phyloP scores from a whole-genome alignment of 2,329 filamentous ascomycete genomes.

The Leptodontidium sp. region DNA sequence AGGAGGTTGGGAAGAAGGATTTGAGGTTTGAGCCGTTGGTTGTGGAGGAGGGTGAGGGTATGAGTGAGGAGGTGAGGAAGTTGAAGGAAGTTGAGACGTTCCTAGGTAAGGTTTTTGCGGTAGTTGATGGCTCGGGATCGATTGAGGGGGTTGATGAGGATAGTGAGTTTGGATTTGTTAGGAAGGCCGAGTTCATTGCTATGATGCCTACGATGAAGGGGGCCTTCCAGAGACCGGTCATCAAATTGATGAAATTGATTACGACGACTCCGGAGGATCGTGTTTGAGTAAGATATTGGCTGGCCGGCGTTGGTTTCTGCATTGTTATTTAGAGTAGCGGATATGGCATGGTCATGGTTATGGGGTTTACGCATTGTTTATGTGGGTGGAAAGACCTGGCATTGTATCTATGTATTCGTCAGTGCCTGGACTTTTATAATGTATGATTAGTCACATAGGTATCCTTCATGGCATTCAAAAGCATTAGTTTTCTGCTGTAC shows the following conservation, averaged over 20 bases:
- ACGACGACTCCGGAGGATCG: background rate
- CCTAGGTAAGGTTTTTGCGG: background rate
- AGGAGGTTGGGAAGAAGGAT: conserved; percentile 10
- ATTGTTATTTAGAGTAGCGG: background rate
- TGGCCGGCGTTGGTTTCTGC: background rate
- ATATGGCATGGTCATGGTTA: too few species aligned
- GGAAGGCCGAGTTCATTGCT: background rate
- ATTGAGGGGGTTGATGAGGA: background rate
- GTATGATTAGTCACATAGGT: too few species aligned
- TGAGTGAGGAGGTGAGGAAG: background rate
- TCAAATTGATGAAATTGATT: conserved; percentile 18
- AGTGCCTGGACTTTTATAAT: too few species aligned
- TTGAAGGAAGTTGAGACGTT: conserved; percentile 8
- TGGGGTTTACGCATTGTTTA: too few species aligned
- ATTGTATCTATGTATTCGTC: too few species aligned
- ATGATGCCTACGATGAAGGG: conserved; percentile 8
- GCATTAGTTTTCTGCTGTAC: too few species aligned
- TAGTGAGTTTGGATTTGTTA: background rate
- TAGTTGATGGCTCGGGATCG: background rate
- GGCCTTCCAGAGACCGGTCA: background rate
- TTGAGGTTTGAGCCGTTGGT: conserved; percentile 20
- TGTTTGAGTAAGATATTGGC: background rate
- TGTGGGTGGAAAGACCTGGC: too few species aligned
- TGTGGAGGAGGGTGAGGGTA: conserved; percentile 7
- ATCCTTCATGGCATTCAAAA: too few species aligned